Base-by-base conservation (phyloP, 805 yeast species). In the Hagleromyces aurorensis region DNA sequence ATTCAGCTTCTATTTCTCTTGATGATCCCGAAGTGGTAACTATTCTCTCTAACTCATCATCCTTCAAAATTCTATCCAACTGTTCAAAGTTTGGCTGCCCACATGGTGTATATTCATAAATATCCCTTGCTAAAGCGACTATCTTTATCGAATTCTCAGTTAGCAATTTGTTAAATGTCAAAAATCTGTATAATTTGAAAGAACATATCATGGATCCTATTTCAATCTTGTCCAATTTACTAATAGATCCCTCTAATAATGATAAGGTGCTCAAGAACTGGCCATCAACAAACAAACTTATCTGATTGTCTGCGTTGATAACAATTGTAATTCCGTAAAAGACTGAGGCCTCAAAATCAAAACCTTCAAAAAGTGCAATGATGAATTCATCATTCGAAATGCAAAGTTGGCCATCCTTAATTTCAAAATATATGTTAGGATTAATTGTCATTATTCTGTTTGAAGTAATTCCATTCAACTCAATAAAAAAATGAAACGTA, bases 131-230 rank as follows among this genome's bases (percentile, higher is more conserved):
- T 2, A 32, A 26, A 28, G 24, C 18, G 16, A 40, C 15, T n/a
- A 32, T 19, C 19, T 29, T 38, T 3, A 42, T 20, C 4, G 38
- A 25, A 10, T 33, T 25, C 16, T 37, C 40, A n/a, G 37, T 25
- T 13, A 47, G 21, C 7, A 16, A 22, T 7, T 25, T 31, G 8
- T 27, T 25, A 21, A 25, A 50, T 2, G 45, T 24, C 13, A 19
- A 25, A 4, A 49, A 34, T n/a, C 39, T 32, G 22, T 26, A 51
- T 9, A 55, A 30, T 27, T 42, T 50, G n/a, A 59, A 44, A 3
- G 59, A 43, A 6, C 55, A 41, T 13, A 50, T 52, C 37, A 57
- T 52, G 2, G 59, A 49, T 6, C 60, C 62, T 16, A 61, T 10
- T 20, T 46, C 53, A n/a, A 60, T 10, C 5, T 19, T 23, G 4